Conservation (phyloP, 306 rosid species). For the Lathyrus aphaca region DNA sequence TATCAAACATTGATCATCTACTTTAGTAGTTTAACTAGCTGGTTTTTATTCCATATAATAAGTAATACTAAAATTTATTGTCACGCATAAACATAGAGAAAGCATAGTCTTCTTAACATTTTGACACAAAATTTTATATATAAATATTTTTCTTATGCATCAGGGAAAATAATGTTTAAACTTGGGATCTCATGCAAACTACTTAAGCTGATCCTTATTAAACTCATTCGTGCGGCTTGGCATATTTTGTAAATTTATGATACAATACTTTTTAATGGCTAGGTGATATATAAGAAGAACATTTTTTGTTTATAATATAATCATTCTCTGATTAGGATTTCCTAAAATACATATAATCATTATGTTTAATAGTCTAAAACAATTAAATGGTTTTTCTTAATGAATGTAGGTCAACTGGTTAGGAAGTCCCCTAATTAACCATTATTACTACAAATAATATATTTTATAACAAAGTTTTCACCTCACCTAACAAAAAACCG, state of each 20-base stretch:
- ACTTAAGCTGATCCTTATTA: background rate
- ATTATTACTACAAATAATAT: no score
- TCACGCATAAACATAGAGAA: constrained; percentile 13
- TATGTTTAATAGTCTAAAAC: constrained; percentile 33
- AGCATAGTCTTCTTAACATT: constrained; percentile 15
- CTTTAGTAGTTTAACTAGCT: constrained; percentile 37
- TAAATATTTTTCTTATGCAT: background rate
- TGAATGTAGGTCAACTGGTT: constrained; percentile 40
- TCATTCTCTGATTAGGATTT: constrained; percentile 29
- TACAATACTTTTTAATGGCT: background rate
- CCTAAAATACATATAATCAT: constrained; percentile 30
- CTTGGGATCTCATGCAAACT: constrained; percentile 5
- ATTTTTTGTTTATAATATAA: constrained; percentile 15
- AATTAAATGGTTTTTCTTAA: constrained; percentile 32
- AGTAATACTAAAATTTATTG: constrained; percentile 5
- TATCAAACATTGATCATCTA: constrained; percentile 19
- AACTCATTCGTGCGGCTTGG: background rate
- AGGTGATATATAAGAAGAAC: background rate
- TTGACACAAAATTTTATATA: background rate
- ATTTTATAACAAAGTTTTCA: no score
- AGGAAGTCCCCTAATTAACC: no score
- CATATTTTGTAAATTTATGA: constrained; percentile 29
- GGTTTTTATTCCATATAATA: constrained; percentile 7
- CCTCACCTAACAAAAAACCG: no score
- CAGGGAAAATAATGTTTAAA: background rate